Evolutionary conservation across 2,329 filamentous ascomycete genomes (phyloP).

Genomic region (Ascomycota sp.): DNA sequence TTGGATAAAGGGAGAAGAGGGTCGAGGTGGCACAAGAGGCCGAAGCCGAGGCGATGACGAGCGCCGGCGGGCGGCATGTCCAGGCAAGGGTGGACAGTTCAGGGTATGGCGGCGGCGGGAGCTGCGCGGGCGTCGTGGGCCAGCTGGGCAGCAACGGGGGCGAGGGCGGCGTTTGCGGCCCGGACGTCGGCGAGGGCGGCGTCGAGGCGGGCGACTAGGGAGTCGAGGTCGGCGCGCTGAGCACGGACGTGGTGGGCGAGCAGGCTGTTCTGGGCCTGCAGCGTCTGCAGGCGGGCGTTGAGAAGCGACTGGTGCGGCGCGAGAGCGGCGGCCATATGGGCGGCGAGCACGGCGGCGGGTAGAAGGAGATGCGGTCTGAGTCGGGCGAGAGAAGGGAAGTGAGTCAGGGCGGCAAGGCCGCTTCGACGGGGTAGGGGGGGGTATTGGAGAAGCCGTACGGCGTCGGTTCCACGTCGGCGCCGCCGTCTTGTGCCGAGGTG

Average conservation of each 20-base stretch:
- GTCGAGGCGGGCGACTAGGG: conserved; percentile 28
- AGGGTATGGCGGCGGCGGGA: conserved; percentile 1
- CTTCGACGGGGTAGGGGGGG: neutral
- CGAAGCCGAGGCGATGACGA: no score
- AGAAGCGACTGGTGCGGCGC: conserved; percentile 32
- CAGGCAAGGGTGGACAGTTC: no score
- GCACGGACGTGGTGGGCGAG: conserved; percentile 28
- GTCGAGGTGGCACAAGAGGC: no score
- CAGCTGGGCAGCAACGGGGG: conserved; percentile 24
- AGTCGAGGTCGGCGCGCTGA: conserved; percentile 35
- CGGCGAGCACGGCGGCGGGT: conserved; percentile 27
- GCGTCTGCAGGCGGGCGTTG: conserved; percentile 34
- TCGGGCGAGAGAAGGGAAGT: no score
- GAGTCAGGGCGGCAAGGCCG: no score
- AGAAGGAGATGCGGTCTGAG: conserved; percentile 34
- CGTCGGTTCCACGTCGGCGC: conserved; percentile 15
- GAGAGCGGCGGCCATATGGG: conserved; percentile 33
- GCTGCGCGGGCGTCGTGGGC: conserved; percentile 25
- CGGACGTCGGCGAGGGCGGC: conserved; percentile 31
- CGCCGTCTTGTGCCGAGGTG: conserved; percentile 4
- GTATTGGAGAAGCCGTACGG: conserved; percentile 18
- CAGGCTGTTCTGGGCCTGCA: conserved; percentile 33
- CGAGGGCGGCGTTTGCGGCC: conserved; percentile 27
- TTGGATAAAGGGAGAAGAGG: no score
- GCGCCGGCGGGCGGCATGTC: no score